phyloP scores from a whole-genome alignment of 176 grass and related monocot species.

The Musa schizocarpa region DNA sequence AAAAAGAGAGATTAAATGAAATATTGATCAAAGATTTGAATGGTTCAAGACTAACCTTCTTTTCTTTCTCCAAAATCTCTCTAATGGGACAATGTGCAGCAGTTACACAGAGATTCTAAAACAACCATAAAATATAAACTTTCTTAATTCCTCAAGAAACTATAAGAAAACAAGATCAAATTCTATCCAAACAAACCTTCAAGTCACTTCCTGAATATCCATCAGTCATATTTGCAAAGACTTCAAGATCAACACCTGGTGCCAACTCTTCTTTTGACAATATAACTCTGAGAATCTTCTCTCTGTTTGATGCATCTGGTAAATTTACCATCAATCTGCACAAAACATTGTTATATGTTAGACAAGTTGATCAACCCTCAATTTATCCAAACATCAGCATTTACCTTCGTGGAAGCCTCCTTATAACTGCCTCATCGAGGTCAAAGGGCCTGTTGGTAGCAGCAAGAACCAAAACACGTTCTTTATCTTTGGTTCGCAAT shows the following conservation, averaged over 20 bases:
- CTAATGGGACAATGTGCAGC: conserved; percentile 93
- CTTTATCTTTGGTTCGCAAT: conserved; percentile 92
- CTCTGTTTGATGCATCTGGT: conserved; percentile 85
- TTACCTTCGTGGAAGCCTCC: conserved; percentile 95
- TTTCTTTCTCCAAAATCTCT: conserved; percentile 99
- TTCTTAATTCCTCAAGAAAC: neutral
- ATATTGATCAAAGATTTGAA: neutral
- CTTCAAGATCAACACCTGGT: conserved; percentile 52
- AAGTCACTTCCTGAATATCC: conserved; percentile 99
- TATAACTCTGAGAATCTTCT: conserved; percentile 96
- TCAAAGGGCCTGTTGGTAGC: conserved; percentile 98
- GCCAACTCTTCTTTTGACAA: conserved; percentile 92
- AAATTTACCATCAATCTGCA: conserved; percentile 99
- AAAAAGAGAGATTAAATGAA: neutral
- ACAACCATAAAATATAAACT: conserved; percentile 13
- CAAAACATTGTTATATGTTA: neutral
- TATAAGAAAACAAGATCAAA: conserved; percentile 8
- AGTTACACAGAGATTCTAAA: conserved; percentile 91
- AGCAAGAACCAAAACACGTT: conserved; percentile 93
- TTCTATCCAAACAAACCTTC: conserved; percentile 48
- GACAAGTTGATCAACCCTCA: neutral
- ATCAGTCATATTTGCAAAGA: conserved; percentile 84
- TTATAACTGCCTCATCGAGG: conserved; percentile 97
- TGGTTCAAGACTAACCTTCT: conserved; percentile 45
- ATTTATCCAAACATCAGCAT: neutral